These are phyloP conservation scores for Leptodermis oblonga DNA, from an alignment of 257 asterid species.

Conservation along the genomic window DNA sequence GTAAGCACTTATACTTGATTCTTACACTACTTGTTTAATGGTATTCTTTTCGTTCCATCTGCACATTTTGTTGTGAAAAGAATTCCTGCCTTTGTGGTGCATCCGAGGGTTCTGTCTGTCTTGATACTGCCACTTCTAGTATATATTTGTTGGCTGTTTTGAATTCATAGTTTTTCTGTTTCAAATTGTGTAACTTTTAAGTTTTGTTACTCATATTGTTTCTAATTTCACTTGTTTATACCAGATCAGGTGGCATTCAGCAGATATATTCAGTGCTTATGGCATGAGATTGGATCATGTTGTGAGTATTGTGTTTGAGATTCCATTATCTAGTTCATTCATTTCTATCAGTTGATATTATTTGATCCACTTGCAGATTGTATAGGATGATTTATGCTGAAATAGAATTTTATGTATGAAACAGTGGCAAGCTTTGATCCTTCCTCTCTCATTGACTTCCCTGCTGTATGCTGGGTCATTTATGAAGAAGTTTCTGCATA, in stretches of 20 bases:
- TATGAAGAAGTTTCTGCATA: conserved; percentile 35
- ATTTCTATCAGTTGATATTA: conserved; percentile 31
- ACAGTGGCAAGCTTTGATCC: conserved; percentile 93
- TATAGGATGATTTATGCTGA: conserved; percentile 65
- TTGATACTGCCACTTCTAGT: too few relatives aligned
- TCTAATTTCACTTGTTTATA: conserved; percentile 7
- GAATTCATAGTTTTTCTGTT: neutral
- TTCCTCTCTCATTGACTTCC: conserved; percentile 77
- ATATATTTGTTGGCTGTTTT: too few relatives aligned
- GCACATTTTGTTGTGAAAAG: neutral
- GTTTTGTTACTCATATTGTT: neutral
- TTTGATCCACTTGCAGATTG: conserved; percentile 47
- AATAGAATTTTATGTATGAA: conserved; percentile 65
- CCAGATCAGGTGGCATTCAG: conserved; percentile 58
- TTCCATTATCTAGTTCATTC: neutral
- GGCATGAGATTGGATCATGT: conserved; percentile 74
- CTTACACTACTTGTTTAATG: neutral
- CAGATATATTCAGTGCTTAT: conserved; percentile 42
- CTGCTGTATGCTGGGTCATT: conserved; percentile 80
- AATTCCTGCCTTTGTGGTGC: neutral
- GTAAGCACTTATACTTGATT: neutral
- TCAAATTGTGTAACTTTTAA: neutral
- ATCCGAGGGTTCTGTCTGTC: neutral
- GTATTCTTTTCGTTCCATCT: too few relatives aligned
- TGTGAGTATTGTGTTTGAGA: conserved; percentile 40